Evolutionary conservation across 306 rosid species (phyloP).

Genomic region (Quillaja saponaria): DNA sequence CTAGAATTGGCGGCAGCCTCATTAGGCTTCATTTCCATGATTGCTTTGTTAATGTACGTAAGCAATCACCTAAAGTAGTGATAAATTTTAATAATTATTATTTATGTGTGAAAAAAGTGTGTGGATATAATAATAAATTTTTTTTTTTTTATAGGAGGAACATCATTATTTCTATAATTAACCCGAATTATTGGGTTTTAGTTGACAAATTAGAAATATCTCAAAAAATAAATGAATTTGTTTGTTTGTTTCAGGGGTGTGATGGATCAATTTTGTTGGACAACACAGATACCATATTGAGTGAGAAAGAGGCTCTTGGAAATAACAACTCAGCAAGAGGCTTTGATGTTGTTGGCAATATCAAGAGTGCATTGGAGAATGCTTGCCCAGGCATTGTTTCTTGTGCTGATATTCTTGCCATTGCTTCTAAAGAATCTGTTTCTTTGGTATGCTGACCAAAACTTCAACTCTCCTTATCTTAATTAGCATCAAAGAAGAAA

Average conservation of each 20-base stretch:
- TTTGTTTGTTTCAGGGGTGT: slow-evolving; percentile 48
- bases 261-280: slow-evolving; percentile 59
- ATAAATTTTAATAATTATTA: no score
- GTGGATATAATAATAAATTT: no score
- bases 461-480: no score
- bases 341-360: slow-evolving; percentile 44
- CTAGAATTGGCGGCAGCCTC: slow-evolving; percentile 46
- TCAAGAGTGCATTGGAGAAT: slow-evolving; percentile 42
- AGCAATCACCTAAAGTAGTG: no score
- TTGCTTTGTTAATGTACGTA: slow-evolving; percentile 56
- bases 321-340: slow-evolving; percentile 54
- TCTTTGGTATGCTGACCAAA: slow-evolving; percentile 46
- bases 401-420: slow-evolving; percentile 58
- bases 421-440: slow-evolving; percentile 45
- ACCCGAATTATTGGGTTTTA: no score
- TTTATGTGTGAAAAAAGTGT: no score
- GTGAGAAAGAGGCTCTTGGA: slow-evolving; percentile 39
- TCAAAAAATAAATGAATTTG: no score
- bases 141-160: no score
- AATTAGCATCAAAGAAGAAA: no score
- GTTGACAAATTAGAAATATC: no score
- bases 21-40: slow-evolving; percentile 62
- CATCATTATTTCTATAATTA: no score
- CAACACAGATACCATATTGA: slow-evolving; percentile 34
- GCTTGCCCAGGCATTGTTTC: slow-evolving; percentile 49